Conservation (phyloP, 129 eudicot genomes). For the Artemisia annua region DNA sequence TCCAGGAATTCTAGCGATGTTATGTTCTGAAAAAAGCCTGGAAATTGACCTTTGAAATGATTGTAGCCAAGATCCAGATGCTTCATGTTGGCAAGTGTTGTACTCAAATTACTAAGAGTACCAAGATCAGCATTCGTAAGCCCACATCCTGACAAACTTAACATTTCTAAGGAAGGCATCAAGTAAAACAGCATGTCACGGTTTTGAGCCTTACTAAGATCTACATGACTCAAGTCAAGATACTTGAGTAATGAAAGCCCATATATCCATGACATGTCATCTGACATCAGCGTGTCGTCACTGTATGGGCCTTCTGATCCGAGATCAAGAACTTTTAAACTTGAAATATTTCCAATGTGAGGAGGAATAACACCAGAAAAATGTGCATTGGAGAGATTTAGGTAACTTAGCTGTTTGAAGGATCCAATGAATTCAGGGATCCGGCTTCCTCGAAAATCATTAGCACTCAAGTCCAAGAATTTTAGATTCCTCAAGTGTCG, state of each 20-base stretch:
- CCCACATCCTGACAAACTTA: not conserved
- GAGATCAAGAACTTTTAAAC: slow-evolving; percentile 18
- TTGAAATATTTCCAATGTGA: not conserved
- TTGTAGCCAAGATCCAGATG: not conserved
- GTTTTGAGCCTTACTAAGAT: slow-evolving; percentile 1
- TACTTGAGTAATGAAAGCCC: not conserved
- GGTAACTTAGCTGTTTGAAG: slow-evolving; percentile 12
- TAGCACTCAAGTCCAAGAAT: slow-evolving; percentile 20
- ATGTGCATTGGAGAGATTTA: not conserved
- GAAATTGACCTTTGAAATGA: not conserved
- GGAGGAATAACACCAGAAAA: slow-evolving; percentile 22
- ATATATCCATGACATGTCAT: not conserved
- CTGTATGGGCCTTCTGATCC: not conserved
- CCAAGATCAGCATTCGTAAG: not conserved
- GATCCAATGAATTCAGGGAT: slow-evolving; percentile 20
- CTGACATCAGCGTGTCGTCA: not conserved
- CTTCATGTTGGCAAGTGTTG: not conserved
- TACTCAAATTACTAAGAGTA: not conserved
- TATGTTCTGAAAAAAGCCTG: not conserved
- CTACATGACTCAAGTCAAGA: not conserved
- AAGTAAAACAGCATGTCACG: not conserved
- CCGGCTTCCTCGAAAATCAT: slow-evolving; percentile 1
- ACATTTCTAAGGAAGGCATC: not conserved
- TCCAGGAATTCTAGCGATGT: not conserved
- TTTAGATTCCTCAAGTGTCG: not conserved